These are phyloP conservation scores for Hapsidospora chrysogenum DNA, from an alignment of 495 filamentous ascomycete species.

Conservation along the genomic window DNA sequence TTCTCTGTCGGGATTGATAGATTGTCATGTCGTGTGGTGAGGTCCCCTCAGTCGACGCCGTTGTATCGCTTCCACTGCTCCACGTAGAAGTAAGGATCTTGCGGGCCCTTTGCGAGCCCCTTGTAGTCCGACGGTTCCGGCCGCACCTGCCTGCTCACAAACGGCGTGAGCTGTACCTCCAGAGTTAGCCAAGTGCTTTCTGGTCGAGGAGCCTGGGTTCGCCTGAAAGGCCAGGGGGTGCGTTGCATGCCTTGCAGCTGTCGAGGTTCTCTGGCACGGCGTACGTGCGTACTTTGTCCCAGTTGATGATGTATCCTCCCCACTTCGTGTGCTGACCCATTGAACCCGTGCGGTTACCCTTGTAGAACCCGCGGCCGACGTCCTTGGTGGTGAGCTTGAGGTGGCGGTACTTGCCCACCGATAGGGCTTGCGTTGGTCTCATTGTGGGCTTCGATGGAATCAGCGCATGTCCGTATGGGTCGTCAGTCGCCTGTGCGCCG, in stretches of 20 bases:
- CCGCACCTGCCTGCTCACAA: conserved; percentile 2
- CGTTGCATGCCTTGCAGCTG: conserved; percentile 49
- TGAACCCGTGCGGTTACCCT: conserved; percentile 75
- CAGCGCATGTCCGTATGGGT: too few species aligned
- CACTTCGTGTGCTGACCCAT: conserved; percentile 76
- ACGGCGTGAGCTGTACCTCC: conserved; percentile 1
- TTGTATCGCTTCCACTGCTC: conserved; percentile 3
- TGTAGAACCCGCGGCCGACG: conserved; percentile 88
- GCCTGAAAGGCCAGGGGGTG: neutral
- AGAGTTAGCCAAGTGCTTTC: neutral
- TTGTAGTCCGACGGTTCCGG: conserved; percentile 2
- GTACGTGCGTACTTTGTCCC: conserved; percentile 78
- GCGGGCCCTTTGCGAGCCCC: neutral
- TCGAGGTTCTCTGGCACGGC: conserved; percentile 52
- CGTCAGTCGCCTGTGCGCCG: neutral
- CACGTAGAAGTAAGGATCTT: conserved; percentile 3
- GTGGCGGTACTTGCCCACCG: conserved; percentile 45
- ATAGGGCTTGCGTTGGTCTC: conserved; percentile 57
- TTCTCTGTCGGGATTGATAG: too few species aligned
- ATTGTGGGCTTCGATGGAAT: too few species aligned
- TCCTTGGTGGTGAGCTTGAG: conserved; percentile 76
- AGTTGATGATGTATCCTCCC: conserved; percentile 73
- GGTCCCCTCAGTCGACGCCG: neutral
- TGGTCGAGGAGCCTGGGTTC: neutral
- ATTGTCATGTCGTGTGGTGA: too few species aligned